Conservation (phyloP, 208 protist genomes). For the Trypanosoma boissoni region DNA sequence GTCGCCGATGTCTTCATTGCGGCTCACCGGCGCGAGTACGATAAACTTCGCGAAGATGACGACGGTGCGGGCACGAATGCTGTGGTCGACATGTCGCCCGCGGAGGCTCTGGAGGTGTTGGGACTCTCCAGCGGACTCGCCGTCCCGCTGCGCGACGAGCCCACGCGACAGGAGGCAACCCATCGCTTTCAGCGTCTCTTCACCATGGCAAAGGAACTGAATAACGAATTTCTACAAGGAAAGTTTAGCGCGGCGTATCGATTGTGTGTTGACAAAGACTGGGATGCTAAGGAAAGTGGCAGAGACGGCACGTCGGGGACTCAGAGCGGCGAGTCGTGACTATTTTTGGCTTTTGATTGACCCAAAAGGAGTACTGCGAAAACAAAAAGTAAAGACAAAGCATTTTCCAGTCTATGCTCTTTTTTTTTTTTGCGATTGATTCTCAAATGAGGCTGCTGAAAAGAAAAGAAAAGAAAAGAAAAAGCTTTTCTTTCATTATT, state of each 20-base stretch:
- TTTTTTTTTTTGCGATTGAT: not conserved
- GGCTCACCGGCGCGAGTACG: constrained; percentile 49
- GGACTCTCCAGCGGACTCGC: constrained; percentile 41
- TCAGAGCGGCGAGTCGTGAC: not conserved
- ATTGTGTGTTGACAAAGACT: constrained; percentile 62
- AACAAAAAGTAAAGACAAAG: not conserved
- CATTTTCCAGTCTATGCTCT: not conserved
- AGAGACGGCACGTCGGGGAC: not conserved
- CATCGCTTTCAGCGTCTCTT: constrained; percentile 69
- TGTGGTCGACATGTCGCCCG: constrained; percentile 34
- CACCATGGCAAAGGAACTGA: constrained; percentile 39
- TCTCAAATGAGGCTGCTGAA: not conserved
- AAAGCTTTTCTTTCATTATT: not conserved
- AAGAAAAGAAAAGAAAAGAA: not conserved
- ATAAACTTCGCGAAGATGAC: constrained; percentile 31
- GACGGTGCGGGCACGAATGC: not conserved
- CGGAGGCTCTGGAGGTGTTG: constrained; percentile 70
- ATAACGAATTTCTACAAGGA: constrained; percentile 72
- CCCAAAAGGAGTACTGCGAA: too few relatives aligned
- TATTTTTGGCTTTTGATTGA: not conserved
- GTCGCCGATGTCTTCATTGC: constrained; percentile 50
- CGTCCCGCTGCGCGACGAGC: constrained; percentile 29
- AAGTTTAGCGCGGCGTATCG: constrained; percentile 82
- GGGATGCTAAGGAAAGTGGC: constrained; percentile 36
- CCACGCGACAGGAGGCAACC: constrained; percentile 36